Percentiles rank a stretch among this genome's conserved stretches.
Evolutionary conservation across 345 rosid species (phyloP).

Genomic region (Aurinia saxatilis): DNA sequence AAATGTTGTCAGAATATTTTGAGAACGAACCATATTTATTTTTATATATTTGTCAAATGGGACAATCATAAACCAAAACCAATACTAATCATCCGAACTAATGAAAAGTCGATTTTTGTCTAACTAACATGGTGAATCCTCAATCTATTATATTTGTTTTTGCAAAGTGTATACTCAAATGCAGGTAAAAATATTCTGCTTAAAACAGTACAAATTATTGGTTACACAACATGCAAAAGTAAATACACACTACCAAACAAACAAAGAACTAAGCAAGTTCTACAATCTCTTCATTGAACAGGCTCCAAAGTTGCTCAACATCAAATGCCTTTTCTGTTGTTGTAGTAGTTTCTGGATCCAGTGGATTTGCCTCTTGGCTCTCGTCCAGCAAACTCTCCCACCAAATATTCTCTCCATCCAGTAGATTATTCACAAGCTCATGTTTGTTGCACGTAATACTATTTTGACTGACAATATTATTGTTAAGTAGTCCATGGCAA

Average conservation of each 20-base stretch:
- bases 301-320: constrained; percentile 26
- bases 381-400: constrained; percentile 19
- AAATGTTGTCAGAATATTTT: too few relatives aligned
- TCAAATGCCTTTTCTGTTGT: background rate
- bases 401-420: constrained; percentile 16
- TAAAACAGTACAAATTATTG: background rate
- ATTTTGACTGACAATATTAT: background rate
- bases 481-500: background rate
- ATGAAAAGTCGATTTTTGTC: too few relatives aligned
- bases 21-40: too few relatives aligned
- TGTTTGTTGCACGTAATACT: constrained; percentile 4
- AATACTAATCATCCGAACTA: too few relatives aligned
- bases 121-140: too few relatives aligned
- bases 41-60: too few relatives aligned
- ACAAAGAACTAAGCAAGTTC: constrained; percentile 6
- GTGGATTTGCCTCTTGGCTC: background rate
- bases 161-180: background rate
- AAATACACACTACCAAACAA: background rate
- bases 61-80: too few relatives aligned
- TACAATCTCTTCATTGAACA: constrained; percentile 12
- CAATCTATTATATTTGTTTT: too few relatives aligned
- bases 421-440: background rate
- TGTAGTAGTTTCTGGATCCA: background rate
- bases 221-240: background rate
- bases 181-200: background rate